phyloP scores from a whole-genome alignment of 2,329 filamentous ascomycete genomes.

The Fusarium longipes region DNA sequence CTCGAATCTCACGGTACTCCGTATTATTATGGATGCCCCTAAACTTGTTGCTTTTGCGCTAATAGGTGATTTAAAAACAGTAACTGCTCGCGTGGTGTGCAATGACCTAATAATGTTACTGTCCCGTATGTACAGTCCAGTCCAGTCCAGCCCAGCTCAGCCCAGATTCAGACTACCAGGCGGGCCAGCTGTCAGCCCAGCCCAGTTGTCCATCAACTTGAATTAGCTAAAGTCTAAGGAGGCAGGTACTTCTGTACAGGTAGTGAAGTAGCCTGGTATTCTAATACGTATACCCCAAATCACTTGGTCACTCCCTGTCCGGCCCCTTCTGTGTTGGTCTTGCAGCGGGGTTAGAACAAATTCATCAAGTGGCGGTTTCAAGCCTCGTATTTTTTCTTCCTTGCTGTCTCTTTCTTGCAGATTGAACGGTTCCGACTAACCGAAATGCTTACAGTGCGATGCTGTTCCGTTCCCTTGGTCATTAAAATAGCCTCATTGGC shows the following conservation, averaged over 20 bases:
- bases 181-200: neutral
- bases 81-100: constrained; percentile 43
- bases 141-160: neutral
- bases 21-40: constrained; percentile 15
- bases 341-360: constrained; percentile 10
- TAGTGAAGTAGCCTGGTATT: no score
- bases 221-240: neutral
- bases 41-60: constrained; percentile 9
- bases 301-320: constrained; percentile 7
- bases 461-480: neutral
- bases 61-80: constrained; percentile 35
- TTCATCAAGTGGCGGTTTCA: constrained; percentile 26
- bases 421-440: constrained; percentile 22
- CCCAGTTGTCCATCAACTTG: neutral
- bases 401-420: neutral
- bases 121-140: no score
- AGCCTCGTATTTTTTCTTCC: constrained; percentile 20
- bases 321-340: constrained; percentile 15
- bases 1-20: constrained; percentile 2
- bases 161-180: no score
- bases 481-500: constrained; percentile 7
- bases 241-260: neutral
- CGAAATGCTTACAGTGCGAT: neutral
- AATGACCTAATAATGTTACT: no score
- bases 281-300: neutral